Base-by-base conservation (phyloP, 1,284 basidiomycete genomes). In the Fomitopsis palustris region DNA sequence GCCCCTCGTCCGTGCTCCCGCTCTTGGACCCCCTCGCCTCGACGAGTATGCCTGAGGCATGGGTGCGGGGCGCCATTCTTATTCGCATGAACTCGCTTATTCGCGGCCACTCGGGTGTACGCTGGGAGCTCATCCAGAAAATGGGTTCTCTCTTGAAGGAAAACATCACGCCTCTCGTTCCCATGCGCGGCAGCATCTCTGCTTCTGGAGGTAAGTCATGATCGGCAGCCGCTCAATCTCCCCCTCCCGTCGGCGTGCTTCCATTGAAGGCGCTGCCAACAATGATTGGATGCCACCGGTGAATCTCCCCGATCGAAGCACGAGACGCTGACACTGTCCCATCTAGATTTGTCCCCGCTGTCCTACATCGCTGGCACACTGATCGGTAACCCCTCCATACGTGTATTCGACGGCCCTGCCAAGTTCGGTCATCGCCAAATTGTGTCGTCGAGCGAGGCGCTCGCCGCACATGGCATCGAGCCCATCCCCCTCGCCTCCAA, bases 41-140 rank as follows among this genome's bases (percentile, higher is more conserved):
- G 23, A 82, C 83, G 53, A 85, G 81, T 61, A 93, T 95, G 89
- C 93, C 93, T n/a, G 87, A 92, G 63, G 77, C 91, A 7, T 95
- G 93, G 89, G 92, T 93, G n/a, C 86, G 92, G 54, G 93, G 90
- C 16, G 92, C 93, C 1, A 93, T 95, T 65, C 76, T 93, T 9
- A 81, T 96, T 62, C 88, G 93, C 64, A 88, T 92, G 78, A 95
- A 95, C 75, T 93, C 90, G 1, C 83, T 94, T 55, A 84, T 93
- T 56, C 85, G 92, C n/a, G 93, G 92, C 0, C 93, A 95, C 74
- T 93, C 90, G 37, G 93, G 90, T 51, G 87, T 95, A 9, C 83
- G 93, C 23, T 88, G 87, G 81, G 85, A 88, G 63, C 82, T 95
- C 39, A 83, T 95, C 58, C 81, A 93, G 70, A 87, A 86, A 67